Conservation (phyloP, 2,329 filamentous ascomycete genomes). For the Cytospora paraplurivora region DNA sequence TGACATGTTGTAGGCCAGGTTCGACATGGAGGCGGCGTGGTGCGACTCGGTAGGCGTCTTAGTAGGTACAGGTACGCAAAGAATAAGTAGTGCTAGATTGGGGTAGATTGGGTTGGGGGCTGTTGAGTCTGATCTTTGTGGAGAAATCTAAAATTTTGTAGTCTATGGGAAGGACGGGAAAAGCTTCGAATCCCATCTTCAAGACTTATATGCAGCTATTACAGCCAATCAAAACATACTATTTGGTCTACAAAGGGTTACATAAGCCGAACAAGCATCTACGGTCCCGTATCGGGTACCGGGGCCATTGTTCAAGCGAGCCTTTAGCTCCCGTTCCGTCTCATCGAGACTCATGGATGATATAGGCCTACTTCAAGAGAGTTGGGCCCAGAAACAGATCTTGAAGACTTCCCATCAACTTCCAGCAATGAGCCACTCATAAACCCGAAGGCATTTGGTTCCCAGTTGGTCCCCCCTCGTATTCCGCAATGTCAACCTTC, state of each 20-base stretch:
- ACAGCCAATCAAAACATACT: constrained; percentile 12
- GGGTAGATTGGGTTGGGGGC: not conserved
- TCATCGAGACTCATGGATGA: not conserved
- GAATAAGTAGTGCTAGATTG: not conserved
- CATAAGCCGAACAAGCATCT: constrained; percentile 21
- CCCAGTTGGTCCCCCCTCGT: constrained; percentile 1
- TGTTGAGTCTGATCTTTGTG: not conserved
- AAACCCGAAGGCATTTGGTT: not conserved
- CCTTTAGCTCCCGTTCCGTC: not conserved
- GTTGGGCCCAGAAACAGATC: not conserved
- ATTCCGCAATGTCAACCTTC: constrained; percentile 25
- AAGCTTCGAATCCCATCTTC: constrained; percentile 21
- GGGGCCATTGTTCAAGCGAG: not conserved
- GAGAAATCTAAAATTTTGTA: constrained; percentile 22
- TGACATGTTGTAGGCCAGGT: constrained; percentile 40
- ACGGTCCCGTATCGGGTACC: not conserved
- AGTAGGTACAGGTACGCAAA: too few relatives aligned
- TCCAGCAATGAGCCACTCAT: constrained; percentile 11
- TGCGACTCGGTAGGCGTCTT: not conserved
- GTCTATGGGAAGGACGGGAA: constrained; percentile 4
- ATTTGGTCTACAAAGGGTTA: constrained; percentile 20
- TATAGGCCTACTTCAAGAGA: not conserved
- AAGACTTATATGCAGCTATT: constrained; percentile 21
- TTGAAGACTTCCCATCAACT: not conserved
- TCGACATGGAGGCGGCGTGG: not conserved